Conservation (phyloP, 495 filamentous ascomycete species). For the Aspergillus diversus region DNA sequence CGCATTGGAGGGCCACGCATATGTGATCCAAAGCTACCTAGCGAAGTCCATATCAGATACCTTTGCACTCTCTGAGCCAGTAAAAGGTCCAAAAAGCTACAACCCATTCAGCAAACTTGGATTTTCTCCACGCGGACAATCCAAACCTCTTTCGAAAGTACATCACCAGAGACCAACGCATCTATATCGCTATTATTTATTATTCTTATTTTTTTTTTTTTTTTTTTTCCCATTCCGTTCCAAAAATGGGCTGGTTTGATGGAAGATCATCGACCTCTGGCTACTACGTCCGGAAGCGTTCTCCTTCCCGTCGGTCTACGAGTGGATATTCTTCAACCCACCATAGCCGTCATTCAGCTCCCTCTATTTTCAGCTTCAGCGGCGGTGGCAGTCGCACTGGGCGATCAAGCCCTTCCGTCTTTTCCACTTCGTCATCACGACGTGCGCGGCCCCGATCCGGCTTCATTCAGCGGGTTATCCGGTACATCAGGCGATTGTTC, state of each 20-base stretch:
- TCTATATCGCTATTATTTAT: not conserved
- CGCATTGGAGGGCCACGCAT: slow-evolving; percentile 18
- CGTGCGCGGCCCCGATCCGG: slow-evolving; percentile 71
- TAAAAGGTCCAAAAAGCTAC: not conserved
- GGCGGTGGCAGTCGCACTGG: slow-evolving; percentile 35
- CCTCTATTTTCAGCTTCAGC: slow-evolving; percentile 57
- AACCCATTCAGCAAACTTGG: not conserved
- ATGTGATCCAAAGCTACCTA: not conserved
- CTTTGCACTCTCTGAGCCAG: not conserved
- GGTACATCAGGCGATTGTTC: slow-evolving; percentile 71
- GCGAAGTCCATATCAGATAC: not conserved
- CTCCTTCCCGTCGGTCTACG: slow-evolving; percentile 42
- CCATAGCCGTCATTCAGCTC: slow-evolving; percentile 46
- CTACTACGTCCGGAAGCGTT: slow-evolving; percentile 37
- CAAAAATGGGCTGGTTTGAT: slow-evolving; percentile 56
- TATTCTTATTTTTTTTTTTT: not conserved
- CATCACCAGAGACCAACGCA: slow-evolving; percentile 9
- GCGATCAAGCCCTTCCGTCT: slow-evolving; percentile 54
- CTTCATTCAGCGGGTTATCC: slow-evolving; percentile 70
- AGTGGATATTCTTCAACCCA: slow-evolving; percentile 42
- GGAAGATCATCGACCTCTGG: slow-evolving; percentile 38
- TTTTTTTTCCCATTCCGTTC: not conserved
- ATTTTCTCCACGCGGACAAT: not conserved
- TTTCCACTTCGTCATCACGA: slow-evolving; percentile 62
- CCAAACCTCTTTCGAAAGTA: not conserved